Conservation (phyloP, 108 stramenopile genomes). For the Nannochloropsis salina region DNA sequence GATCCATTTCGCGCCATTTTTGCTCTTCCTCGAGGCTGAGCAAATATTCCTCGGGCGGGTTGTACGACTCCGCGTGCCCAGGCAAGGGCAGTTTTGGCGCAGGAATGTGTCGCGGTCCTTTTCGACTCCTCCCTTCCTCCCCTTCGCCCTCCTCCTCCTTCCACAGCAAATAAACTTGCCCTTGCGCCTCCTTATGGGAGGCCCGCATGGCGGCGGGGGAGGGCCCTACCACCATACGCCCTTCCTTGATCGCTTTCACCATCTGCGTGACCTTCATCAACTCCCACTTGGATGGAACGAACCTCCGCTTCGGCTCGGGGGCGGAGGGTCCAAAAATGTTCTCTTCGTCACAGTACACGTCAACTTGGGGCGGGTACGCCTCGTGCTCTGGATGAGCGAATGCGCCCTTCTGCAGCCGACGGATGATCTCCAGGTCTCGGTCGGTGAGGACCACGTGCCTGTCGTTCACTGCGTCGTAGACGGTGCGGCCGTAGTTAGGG, state of each 20-base stretch:
- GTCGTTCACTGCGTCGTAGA: conserved; percentile 92
- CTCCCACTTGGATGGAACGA: conserved; percentile 73
- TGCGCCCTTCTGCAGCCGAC: conserved; percentile 82
- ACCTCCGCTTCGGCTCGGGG: conserved; percentile 62
- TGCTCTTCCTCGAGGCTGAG: conserved; percentile 83
- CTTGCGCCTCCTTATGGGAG: conserved; percentile 63
- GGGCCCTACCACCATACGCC: conserved; percentile 65
- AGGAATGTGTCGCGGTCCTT: conserved; percentile 87
- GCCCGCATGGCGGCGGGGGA: conserved; percentile 57
- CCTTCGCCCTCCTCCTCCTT: conserved; percentile 63
- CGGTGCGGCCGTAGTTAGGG: conserved; percentile 63
- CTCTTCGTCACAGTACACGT: conserved; percentile 63
- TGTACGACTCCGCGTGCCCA: conserved; percentile 89
- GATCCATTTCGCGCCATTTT: conserved; percentile 78
- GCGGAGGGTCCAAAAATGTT: conserved; percentile 45
- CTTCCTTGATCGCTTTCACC: conserved; percentile 75
- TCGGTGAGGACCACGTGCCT: conserved; percentile 70
- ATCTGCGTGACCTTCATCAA: conserved; percentile 73
- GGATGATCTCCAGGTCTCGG: conserved; percentile 83
- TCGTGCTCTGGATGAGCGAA: conserved; percentile 93
- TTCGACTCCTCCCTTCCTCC: conserved; percentile 56
- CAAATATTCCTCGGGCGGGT: conserved; percentile 93
- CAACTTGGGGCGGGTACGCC: conserved; percentile 83
- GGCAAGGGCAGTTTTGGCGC: conserved; percentile 95
- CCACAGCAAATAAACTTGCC: conserved; percentile 80